Percentiles rank a stretch among this genome's conserved stretches.
These are phyloP conservation scores for Lactarius sp. DNA, from an alignment of 768 basidiomycete genomes.

Conservation along the genomic window DNA sequence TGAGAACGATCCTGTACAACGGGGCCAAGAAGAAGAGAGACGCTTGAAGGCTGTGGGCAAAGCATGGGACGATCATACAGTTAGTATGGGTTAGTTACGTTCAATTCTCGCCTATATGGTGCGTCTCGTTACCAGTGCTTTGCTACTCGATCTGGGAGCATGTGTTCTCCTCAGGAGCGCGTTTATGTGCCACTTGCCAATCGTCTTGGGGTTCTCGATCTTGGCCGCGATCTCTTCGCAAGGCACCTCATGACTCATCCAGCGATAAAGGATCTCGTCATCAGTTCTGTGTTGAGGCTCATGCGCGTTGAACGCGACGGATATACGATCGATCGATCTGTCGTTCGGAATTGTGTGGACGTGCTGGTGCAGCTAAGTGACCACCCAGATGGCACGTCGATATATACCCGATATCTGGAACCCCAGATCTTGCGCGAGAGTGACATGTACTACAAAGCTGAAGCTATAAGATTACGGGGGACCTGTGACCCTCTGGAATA, in stretches of 20 bases:
- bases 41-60: slow-evolving; percentile 64
- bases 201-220: slow-evolving; percentile 75
- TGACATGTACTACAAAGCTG: slow-evolving; percentile 60
- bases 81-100: slow-evolving; percentile 70
- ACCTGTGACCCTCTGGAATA: slow-evolving; percentile 80
- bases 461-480: slow-evolving; percentile 43
- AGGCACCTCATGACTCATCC: slow-evolving; percentile 63
- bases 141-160: slow-evolving; percentile 22
- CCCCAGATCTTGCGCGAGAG: slow-evolving; percentile 75
- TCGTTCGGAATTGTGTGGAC: slow-evolving; percentile 86
- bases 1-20: slow-evolving; percentile 61
- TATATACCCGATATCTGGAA: slow-evolving; percentile 59
- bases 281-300: slow-evolving; percentile 77
- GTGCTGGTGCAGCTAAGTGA: slow-evolving; percentile 67
- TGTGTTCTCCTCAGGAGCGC: slow-evolving; percentile 63
- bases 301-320: slow-evolving; percentile 91
- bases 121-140: slow-evolving; percentile 16
- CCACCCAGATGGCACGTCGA: slow-evolving; percentile 34
- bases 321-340: slow-evolving; percentile 84
- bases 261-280: slow-evolving; percentile 79
- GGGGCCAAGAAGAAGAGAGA: slow-evolving; percentile 77
- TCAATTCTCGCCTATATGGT: slow-evolving; percentile 98
- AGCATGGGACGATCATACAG: slow-evolving; percentile 92
- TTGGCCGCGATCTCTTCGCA: slow-evolving; percentile 79
- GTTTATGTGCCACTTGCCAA: slow-evolving; percentile 61